These are phyloP conservation scores for Penicillium verhagenii DNA, from an alignment of 495 filamentous ascomycete genomes.

Conservation along the genomic window DNA sequence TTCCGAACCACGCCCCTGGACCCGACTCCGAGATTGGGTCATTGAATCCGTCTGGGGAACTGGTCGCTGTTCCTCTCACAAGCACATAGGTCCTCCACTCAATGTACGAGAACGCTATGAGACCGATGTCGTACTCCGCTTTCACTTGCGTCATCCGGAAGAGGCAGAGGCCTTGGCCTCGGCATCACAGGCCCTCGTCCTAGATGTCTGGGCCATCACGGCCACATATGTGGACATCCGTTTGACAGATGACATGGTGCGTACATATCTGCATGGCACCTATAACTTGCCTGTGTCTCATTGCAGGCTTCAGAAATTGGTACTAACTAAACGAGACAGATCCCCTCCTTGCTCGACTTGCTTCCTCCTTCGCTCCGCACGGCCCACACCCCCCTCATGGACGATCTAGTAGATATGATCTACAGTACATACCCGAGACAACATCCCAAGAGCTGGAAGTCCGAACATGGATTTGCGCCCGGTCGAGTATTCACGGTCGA, in stretches of 20 bases:
- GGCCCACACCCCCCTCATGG: conserved; percentile 72
- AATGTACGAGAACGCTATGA: conserved; percentile 66
- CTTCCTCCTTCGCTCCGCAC: conserved; percentile 73
- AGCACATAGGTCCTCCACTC: conserved; percentile 34
- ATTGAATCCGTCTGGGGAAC: conserved; percentile 65
- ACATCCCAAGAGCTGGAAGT: conserved; percentile 26
- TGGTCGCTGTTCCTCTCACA: conserved; percentile 23
- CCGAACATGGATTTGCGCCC: conserved; percentile 31
- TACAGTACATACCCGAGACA: conserved; percentile 68
- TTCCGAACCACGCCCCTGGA: conserved; percentile 41
- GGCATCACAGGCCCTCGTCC: conserved; percentile 70
- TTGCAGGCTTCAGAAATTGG: too few relatives aligned
- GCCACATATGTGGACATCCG: conserved; percentile 85
- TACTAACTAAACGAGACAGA: conserved; percentile 37
- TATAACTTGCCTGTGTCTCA: too few relatives aligned
- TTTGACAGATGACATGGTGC: conserved; percentile 71
- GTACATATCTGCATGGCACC: too few relatives aligned
- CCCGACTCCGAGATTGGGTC: conserved; percentile 61
- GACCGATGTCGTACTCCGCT: conserved; percentile 82
- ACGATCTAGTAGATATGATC: conserved; percentile 75
- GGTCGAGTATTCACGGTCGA: conserved; percentile 33
- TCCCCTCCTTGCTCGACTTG: conserved; percentile 76
- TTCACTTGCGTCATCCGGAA: conserved; percentile 67
- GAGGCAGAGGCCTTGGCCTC: conserved; percentile 73
- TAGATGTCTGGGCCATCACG: conserved; percentile 90